phyloP scores from a whole-genome alignment of 106 monocot genomes.

The Posidonia australis region DNA sequence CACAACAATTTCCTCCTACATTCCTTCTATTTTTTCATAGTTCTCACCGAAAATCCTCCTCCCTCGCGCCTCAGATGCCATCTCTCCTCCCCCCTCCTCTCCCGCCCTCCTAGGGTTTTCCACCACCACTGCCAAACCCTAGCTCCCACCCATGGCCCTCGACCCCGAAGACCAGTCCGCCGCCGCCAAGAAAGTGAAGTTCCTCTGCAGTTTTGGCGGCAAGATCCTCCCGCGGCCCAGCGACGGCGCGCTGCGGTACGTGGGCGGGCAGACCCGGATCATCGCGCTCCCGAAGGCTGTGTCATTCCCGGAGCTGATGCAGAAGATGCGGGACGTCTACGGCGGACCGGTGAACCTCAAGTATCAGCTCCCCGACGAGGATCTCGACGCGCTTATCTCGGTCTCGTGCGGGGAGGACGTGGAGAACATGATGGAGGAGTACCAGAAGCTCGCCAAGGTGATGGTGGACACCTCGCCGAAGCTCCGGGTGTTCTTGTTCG shows the following conservation, averaged over 20 bases:
- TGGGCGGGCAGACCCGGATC: slow-evolving; percentile 72
- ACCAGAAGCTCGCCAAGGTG: slow-evolving; percentile 68
- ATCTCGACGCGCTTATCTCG: slow-evolving; percentile 76
- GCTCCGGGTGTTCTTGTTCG: slow-evolving; percentile 47
- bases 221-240: slow-evolving; percentile 62
- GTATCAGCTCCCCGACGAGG: slow-evolving; percentile 87
- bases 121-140: no score
- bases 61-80: no score
- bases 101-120: no score
- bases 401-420: slow-evolving; percentile 72
- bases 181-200: slow-evolving; percentile 33
- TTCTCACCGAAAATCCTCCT: no score
- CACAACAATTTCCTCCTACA: no score
- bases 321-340: slow-evolving; percentile 40
- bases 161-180: background rate
- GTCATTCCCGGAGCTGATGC: slow-evolving; percentile 35
- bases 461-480: slow-evolving; percentile 42
- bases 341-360: slow-evolving; percentile 36
- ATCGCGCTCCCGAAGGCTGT: slow-evolving; percentile 40
- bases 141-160: no score
- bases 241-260: slow-evolving; percentile 71
- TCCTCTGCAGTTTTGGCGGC: slow-evolving; percentile 80
- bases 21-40: no score
- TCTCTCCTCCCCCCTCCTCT: no score
- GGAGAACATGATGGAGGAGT: slow-evolving; percentile 97